A percentile compares a stretch with the other conserved stretches of the same genome.
Evolutionary conservation across 139 green algal species (phyloP).

Genomic region (Trebouxia sp.): DNA sequence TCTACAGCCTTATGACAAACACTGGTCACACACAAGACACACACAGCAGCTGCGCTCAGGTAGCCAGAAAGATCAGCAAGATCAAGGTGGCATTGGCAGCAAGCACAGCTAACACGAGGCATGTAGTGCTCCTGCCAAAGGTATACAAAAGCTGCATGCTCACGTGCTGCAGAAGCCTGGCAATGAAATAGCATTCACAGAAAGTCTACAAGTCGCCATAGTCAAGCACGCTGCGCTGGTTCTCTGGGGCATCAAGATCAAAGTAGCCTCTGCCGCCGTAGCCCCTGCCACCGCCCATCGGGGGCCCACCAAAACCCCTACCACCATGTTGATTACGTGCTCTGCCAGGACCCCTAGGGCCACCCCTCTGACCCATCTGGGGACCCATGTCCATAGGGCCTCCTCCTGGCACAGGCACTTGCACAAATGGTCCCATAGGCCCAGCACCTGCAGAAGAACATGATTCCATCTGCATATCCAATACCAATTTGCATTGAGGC

Average conservation of each 20-base stretch:
- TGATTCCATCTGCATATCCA: not conserved
- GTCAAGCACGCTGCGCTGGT: slow-evolving; percentile 84
- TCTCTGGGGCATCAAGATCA: slow-evolving; percentile 80
- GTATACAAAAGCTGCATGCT: too few species aligned
- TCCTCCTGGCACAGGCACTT: slow-evolving; percentile 42
- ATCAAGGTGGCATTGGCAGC: too few species aligned
- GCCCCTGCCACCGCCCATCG: slow-evolving; percentile 29
- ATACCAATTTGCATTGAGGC: too few species aligned
- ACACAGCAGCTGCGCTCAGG: too few species aligned
- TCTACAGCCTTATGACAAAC: too few species aligned
- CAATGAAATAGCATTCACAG: too few species aligned
- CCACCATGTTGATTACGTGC: not conserved
- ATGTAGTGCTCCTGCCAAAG: too few species aligned
- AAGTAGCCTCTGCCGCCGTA: slow-evolving; percentile 61
- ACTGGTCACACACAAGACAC: too few species aligned
- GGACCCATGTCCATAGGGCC: slow-evolving; percentile 29
- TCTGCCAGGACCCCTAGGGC: not conserved
- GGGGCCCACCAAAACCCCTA: not conserved
- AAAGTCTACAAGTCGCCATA: slow-evolving; percentile 79
- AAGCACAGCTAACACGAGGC: too few species aligned
- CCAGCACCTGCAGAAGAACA: slow-evolving; percentile 36
- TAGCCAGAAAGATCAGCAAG: too few species aligned
- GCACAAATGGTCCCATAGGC: slow-evolving; percentile 57
- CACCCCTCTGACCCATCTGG: slow-evolving; percentile 10
- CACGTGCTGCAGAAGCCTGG: too few species aligned